Conservation (phyloP, 2,329 filamentous ascomycete genomes). For the Ophiostoma montium region DNA sequence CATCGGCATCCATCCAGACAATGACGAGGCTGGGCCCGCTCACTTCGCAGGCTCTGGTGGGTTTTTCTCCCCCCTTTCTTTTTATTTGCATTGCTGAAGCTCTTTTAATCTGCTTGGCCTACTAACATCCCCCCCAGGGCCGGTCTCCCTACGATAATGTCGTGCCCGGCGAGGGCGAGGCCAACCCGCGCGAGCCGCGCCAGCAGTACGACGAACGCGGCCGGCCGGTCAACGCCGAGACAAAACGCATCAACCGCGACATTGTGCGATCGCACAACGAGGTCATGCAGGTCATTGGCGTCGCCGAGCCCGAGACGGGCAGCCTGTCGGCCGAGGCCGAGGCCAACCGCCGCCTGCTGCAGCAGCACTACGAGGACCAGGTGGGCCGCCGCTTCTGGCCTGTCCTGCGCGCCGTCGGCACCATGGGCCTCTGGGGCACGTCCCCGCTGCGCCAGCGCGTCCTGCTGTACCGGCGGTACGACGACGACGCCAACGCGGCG, state of each 20-base stretch:
- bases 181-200: constrained; percentile 24
- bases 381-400: constrained; percentile 27
- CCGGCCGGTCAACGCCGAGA: constrained; percentile 40
- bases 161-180: constrained; percentile 33
- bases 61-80: too few species aligned
- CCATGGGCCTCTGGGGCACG: constrained; percentile 35
- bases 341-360: constrained; percentile 27
- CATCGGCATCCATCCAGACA: constrained; percentile 5
- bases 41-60: constrained; percentile 41
- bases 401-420: constrained; percentile 23
- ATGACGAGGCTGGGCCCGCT: constrained; percentile 44
- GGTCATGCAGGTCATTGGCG: constrained; percentile 48
- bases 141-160: constrained; percentile 47
- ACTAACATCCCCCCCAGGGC: constrained; percentile 25
- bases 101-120: neutral
- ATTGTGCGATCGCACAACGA: constrained; percentile 48
- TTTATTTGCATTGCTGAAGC: too few species aligned
- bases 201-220: constrained; percentile 43
- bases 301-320: constrained; percentile 41
- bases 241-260: constrained; percentile 39
- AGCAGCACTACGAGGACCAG: constrained; percentile 32
- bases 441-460: constrained; percentile 39
- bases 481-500: too few species aligned
- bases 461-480: constrained; percentile 39
- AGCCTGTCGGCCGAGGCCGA: constrained; percentile 21